These are phyloP conservation scores for Calonectria crousiana DNA, from an alignment of 2,329 filamentous ascomycete species.

Conservation along the genomic window DNA sequence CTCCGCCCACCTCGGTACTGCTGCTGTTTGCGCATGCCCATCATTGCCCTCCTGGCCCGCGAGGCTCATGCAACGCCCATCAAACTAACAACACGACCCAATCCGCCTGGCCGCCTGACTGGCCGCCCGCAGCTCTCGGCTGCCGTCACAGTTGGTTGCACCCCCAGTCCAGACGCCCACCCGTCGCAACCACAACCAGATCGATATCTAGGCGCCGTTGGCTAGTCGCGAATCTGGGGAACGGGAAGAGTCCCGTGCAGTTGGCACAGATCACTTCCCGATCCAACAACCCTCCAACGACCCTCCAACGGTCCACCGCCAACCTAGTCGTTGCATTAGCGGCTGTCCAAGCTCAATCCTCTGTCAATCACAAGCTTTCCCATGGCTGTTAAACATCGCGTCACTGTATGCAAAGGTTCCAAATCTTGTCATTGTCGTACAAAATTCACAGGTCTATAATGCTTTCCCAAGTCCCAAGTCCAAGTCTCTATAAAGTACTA, in stretches of 20 bases:
- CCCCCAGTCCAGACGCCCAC: neutral
- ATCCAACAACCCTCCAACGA: constrained; percentile 5
- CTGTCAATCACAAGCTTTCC: neutral
- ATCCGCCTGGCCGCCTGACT: neutral
- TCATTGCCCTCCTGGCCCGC: neutral
- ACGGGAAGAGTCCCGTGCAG: constrained; percentile 13
- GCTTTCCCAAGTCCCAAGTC: constrained; percentile 35
- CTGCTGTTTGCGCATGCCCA: neutral
- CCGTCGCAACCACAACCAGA: constrained; percentile 1
- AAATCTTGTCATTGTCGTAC: constrained; percentile 6
- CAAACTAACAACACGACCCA: neutral
- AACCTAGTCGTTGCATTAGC: constrained; percentile 16
- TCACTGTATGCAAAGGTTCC: neutral
- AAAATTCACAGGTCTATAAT: constrained; percentile 41
- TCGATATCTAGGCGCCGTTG: constrained; percentile 3
- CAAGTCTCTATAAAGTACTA: constrained; percentile 41
- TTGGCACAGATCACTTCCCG: constrained; percentile 23
- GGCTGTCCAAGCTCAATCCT: neutral
- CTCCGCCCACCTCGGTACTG: neutral
- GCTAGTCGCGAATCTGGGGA: constrained; percentile 12
- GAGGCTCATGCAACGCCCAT: neutral
- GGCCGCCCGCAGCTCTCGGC: neutral
- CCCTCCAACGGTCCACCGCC: neutral
- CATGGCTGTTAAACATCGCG: neutral
- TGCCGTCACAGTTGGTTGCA: neutral